These are phyloP conservation scores for Dactylellina haptotyla DNA, from an alignment of 2,329 filamentous ascomycete genomes.

Conservation along the genomic window DNA sequence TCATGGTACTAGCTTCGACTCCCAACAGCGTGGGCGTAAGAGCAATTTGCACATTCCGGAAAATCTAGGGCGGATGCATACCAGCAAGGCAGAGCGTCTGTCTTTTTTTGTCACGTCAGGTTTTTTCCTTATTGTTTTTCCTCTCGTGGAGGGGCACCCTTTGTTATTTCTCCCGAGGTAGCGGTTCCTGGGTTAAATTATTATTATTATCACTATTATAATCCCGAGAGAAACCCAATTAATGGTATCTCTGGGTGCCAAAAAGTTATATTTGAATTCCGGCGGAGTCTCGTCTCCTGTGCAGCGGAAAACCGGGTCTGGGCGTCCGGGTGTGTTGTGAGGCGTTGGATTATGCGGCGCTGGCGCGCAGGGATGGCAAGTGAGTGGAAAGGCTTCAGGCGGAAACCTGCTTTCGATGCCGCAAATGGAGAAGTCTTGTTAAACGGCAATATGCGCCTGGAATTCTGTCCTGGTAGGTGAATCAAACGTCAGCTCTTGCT, in stretches of 20 bases:
- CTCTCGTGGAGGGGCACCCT: neutral
- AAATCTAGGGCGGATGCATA: slow-evolving; percentile 41
- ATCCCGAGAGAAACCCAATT: neutral
- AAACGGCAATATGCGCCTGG: slow-evolving; percentile 19
- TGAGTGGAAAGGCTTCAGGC: neutral
- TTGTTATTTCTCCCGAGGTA: slow-evolving; percentile 16
- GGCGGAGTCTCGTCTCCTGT: slow-evolving; percentile 26
- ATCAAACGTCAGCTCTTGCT: slow-evolving; percentile 1
- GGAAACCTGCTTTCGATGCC: neutral
- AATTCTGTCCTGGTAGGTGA: slow-evolving; percentile 23
- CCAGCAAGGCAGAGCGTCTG: slow-evolving; percentile 16
- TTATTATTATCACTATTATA: neutral
- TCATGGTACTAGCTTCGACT: slow-evolving; percentile 2
- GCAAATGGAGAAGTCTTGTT: slow-evolving; percentile 1
- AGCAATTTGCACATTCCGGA: slow-evolving; percentile 29
- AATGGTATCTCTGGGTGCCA: neutral
- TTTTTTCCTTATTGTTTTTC: neutral
- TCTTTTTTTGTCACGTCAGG: neutral
- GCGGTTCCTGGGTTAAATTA: slow-evolving; percentile 32
- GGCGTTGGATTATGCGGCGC: slow-evolving; percentile 51
- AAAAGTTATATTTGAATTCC: slow-evolving; percentile 33
- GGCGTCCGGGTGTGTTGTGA: slow-evolving; percentile 34
- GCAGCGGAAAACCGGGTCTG: slow-evolving; percentile 11
- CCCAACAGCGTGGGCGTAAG: slow-evolving; percentile 20
- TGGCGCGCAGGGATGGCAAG: slow-evolving; percentile 42